These are phyloP conservation scores for Fusarium sp. DNA, from an alignment of 2,329 filamentous ascomycete genomes.

Conservation along the genomic window DNA sequence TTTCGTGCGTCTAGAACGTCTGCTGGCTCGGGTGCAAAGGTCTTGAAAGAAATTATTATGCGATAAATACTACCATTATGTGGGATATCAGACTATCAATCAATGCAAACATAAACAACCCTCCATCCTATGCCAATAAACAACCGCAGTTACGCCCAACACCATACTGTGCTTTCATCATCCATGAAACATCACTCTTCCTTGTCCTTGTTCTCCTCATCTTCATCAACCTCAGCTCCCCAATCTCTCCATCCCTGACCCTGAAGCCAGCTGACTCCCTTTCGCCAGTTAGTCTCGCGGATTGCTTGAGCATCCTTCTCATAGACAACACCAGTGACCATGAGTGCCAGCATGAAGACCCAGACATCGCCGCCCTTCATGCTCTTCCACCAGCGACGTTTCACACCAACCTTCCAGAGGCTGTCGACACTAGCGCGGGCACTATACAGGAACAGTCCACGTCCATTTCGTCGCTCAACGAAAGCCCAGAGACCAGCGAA, in stretches of 20 bases:
- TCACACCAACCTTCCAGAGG: constrained; percentile 92
- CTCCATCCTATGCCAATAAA: constrained; percentile 12
- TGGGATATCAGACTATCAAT: constrained; percentile 24
- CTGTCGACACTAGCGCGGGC: constrained; percentile 82
- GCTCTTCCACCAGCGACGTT: constrained; percentile 87
- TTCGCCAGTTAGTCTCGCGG: constrained; percentile 72
- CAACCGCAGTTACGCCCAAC: constrained; percentile 26
- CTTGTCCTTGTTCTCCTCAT: constrained; percentile 47
- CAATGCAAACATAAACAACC: constrained; percentile 5
- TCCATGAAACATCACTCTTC: constrained; percentile 39
- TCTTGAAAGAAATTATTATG: not conserved
- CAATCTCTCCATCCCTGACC: constrained; percentile 82
- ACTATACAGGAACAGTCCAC: constrained; percentile 80
- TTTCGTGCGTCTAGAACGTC: not conserved
- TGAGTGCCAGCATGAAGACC: constrained; percentile 82
- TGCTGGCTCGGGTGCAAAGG: not conserved
- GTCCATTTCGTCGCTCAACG: constrained; percentile 71
- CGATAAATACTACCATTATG: constrained; percentile 23
- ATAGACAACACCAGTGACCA: constrained; percentile 80
- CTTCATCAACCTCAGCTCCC: constrained; percentile 61
- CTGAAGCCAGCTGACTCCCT: constrained; percentile 76
- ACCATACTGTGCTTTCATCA: constrained; percentile 26
- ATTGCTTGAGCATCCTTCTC: constrained; percentile 76
- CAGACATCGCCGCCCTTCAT: constrained; percentile 84
- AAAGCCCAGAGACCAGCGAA: constrained; percentile 87